Percentiles rank a stretch among this genome's conserved stretches.
phyloP scores from a whole-genome alignment of 2,329 filamentous ascomycete genomes.

The Bipolaris cookei region DNA sequence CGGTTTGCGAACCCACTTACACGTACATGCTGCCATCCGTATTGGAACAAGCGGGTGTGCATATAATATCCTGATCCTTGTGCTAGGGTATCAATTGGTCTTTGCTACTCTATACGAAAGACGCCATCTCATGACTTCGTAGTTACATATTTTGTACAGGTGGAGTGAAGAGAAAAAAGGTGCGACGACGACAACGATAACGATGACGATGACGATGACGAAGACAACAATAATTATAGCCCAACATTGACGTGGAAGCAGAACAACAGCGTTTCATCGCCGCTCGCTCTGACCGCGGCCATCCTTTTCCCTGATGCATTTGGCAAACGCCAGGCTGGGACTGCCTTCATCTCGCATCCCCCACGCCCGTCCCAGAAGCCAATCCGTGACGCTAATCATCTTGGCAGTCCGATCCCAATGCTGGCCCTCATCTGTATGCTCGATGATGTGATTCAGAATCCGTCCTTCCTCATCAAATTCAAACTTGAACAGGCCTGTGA shows the following conservation, averaged over 20 bases:
- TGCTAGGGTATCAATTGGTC: constrained; percentile 4
- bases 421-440: constrained; percentile 83
- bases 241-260: not conserved
- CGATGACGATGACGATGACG: no score
- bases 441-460: constrained; percentile 87
- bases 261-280: not conserved
- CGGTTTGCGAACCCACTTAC: not conserved
- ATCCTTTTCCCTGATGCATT: constrained; percentile 24
- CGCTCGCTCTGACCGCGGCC: constrained; percentile 1
- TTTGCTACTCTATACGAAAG: not conserved
- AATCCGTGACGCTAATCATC: constrained; percentile 91
- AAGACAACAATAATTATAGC: not conserved
- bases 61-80: not conserved
- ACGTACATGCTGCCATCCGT: not conserved
- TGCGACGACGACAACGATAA: not conserved
- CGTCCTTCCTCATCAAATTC: constrained; percentile 89
- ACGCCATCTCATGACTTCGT: constrained; percentile 21
- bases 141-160: constrained; percentile 38
- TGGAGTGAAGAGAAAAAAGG: constrained; percentile 10
- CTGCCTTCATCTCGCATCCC: constrained; percentile 55
- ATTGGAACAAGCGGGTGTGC: not conserved
- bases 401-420: constrained; percentile 84
- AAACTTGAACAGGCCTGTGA: constrained; percentile 92
- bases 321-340: constrained; percentile 52
- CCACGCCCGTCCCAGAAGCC: constrained; percentile 82